Percentiles rank a stretch among this genome's conserved stretches.
These are phyloP conservation scores for Epichloe aotearoae DNA, from an alignment of 2,329 filamentous ascomycete species.

Conservation along the genomic window DNA sequence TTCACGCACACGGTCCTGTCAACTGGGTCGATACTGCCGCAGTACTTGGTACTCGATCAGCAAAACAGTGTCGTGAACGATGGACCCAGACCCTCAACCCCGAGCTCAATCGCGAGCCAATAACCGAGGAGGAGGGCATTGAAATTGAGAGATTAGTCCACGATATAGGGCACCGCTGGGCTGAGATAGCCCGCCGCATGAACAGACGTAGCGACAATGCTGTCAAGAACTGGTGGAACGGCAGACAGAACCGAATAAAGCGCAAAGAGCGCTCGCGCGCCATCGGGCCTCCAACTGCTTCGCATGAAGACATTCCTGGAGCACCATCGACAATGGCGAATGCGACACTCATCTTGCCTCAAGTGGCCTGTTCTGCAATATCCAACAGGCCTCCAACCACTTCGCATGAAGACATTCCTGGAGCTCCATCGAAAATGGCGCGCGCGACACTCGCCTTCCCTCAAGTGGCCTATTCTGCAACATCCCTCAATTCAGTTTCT, in stretches of 20 bases:
- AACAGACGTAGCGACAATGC: slow-evolving; percentile 84
- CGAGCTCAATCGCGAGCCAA: slow-evolving; percentile 57
- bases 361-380: background rate
- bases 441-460: background rate
- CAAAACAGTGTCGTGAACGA: slow-evolving; percentile 90
- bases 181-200: slow-evolving; percentile 74
- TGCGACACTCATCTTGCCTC: background rate
- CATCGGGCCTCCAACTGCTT: no score
- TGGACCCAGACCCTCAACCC: slow-evolving; percentile 90
- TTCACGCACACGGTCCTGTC: slow-evolving; percentile 57
- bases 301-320: background rate
- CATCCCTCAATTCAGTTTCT: background rate
- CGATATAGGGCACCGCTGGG: slow-evolving; percentile 78
- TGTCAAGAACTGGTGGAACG: slow-evolving; percentile 98
- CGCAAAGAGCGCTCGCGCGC: slow-evolving; percentile 16
- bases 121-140: slow-evolving; percentile 55
- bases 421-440: background rate
- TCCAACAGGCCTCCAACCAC: no score
- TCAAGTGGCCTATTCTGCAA: background rate
- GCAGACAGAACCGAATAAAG: slow-evolving; percentile 70
- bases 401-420: background rate
- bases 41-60: slow-evolving; percentile 61
- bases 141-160: slow-evolving; percentile 66
- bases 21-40: slow-evolving; percentile 87
- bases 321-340: background rate